phyloP scores from a whole-genome alignment of 2,329 filamentous ascomycete genomes.

The Triangularia verruculosa region DNA sequence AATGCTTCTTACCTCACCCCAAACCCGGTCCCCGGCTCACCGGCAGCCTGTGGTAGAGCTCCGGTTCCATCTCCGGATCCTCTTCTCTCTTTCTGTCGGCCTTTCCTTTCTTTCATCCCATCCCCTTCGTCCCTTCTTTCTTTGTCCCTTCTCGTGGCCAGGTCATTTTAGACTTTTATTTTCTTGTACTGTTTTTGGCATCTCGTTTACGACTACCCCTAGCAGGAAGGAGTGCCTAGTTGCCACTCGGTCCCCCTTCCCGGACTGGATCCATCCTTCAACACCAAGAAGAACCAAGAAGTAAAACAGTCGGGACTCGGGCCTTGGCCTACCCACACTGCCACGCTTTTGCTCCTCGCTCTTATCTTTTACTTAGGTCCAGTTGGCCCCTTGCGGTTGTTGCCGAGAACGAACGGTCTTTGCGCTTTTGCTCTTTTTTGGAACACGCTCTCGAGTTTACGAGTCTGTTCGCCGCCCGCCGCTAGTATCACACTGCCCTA shows the following conservation, averaged over 20 bases:
- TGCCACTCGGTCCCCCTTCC: constrained; percentile 5
- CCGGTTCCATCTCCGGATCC: neutral
- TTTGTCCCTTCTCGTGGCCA: constrained; percentile 6
- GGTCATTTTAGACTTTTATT: neutral
- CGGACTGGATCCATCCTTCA: too few relatives aligned
- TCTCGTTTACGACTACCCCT: constrained; percentile 1
- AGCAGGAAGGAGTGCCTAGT: neutral
- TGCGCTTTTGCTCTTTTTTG: neutral
- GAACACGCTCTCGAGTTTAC: neutral
- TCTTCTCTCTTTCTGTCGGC: neutral
- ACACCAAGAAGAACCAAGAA: neutral
- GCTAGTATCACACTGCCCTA: neutral
- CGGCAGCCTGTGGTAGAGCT: neutral
- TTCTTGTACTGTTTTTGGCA: neutral
- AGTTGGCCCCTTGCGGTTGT: neutral
- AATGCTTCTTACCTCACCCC: neutral
- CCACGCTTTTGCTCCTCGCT: neutral
- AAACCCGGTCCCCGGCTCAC: neutral
- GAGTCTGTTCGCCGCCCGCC: neutral
- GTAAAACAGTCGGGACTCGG: neutral
- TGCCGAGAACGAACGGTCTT: neutral
- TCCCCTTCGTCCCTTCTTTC: too few relatives aligned
- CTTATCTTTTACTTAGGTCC: too few relatives aligned
- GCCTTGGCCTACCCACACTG: neutral
- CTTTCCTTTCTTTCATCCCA: neutral